phyloP scores from a whole-genome alignment of 495 filamentous ascomycete species.

The Parathielavia hyrcaniae region DNA sequence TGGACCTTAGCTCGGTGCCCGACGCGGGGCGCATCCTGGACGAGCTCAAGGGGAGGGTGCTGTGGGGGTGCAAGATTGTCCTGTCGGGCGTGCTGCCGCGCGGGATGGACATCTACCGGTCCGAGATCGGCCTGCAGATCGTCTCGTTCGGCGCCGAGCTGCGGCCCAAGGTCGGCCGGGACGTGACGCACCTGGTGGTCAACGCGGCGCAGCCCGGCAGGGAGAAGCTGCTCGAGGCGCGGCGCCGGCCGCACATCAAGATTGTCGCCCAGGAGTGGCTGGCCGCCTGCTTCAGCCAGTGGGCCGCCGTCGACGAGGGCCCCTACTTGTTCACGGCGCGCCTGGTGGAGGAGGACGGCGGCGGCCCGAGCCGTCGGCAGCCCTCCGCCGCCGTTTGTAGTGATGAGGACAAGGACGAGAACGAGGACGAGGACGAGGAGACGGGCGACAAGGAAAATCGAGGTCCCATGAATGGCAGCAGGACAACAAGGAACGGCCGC shows the following conservation, averaged over 20 bases:
- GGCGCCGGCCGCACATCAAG: constrained; percentile 63
- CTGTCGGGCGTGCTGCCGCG: constrained; percentile 86
- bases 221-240: constrained; percentile 77
- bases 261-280: constrained; percentile 92
- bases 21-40: constrained; percentile 81
- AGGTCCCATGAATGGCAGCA: constrained; percentile 1
- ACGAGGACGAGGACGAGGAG: constrained; percentile 17
- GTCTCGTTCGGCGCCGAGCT: constrained; percentile 77
- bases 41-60: constrained; percentile 62
- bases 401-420: too few species aligned
- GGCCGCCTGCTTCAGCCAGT: constrained; percentile 68
- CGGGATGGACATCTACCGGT: constrained; percentile 61
- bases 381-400: neutral
- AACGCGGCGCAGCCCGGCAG: constrained; percentile 63
- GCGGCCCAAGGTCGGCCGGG: constrained; percentile 43
- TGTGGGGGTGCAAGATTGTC: constrained; percentile 65
- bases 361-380: neutral
- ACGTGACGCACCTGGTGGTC: constrained; percentile 51
- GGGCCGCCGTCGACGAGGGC: constrained; percentile 66
- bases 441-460: constrained; percentile 18
- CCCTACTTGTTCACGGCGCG: constrained; percentile 62
- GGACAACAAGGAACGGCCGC: constrained; percentile 13
- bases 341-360: constrained; percentile 9
- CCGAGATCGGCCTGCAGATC: constrained; percentile 79
- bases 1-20: constrained; percentile 65